phyloP scores from a whole-genome alignment of 1,139 yeast species.

The Diutina catenulata region DNA sequence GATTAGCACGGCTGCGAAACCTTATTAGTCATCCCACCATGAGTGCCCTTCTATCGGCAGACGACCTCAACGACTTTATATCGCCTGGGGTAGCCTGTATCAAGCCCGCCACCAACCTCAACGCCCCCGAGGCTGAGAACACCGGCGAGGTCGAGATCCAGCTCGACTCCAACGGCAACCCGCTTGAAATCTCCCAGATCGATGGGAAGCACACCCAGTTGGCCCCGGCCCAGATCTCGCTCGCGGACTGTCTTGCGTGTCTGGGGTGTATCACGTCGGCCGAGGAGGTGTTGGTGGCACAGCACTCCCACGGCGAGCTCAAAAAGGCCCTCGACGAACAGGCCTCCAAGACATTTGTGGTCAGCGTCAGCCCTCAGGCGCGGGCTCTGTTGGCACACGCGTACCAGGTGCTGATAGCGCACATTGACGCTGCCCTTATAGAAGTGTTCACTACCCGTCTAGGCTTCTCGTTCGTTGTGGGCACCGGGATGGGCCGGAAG shows the following conservation, averaged over 20 bases:
- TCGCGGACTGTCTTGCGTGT: slow-evolving; percentile 92
- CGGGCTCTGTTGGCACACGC: slow-evolving; percentile 75
- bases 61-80: slow-evolving; percentile 88
- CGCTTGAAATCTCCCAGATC: slow-evolving; percentile 52
- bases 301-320: slow-evolving; percentile 79
- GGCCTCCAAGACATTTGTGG: slow-evolving; percentile 39
- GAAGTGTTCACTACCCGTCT: slow-evolving; percentile 46
- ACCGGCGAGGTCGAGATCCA: slow-evolving; percentile 47
- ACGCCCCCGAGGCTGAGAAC: slow-evolving; percentile 11
- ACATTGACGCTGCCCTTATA: slow-evolving; percentile 50
- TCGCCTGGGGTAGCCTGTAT: slow-evolving; percentile 93
- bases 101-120: slow-evolving; percentile 50
- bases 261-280: slow-evolving; percentile 97
- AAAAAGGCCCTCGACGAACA: slow-evolving; percentile 38
- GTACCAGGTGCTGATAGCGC: slow-evolving; percentile 37
- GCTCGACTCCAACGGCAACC: slow-evolving; percentile 52
- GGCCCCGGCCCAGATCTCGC: slow-evolving; percentile 76
- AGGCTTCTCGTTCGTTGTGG: slow-evolving; percentile 69
- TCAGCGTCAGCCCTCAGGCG: slow-evolving; percentile 78
- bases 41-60: slow-evolving; percentile 83
- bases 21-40: slow-evolving; percentile 19
- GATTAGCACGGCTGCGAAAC: too few relatives aligned
- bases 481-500: slow-evolving; percentile 73
- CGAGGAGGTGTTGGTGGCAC: slow-evolving; percentile 82
- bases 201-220: slow-evolving; percentile 43